These are phyloP conservation scores for Leccinum colubrinum DNA, from an alignment of 1,284 basidiomycete genomes.

Conservation along the genomic window DNA sequence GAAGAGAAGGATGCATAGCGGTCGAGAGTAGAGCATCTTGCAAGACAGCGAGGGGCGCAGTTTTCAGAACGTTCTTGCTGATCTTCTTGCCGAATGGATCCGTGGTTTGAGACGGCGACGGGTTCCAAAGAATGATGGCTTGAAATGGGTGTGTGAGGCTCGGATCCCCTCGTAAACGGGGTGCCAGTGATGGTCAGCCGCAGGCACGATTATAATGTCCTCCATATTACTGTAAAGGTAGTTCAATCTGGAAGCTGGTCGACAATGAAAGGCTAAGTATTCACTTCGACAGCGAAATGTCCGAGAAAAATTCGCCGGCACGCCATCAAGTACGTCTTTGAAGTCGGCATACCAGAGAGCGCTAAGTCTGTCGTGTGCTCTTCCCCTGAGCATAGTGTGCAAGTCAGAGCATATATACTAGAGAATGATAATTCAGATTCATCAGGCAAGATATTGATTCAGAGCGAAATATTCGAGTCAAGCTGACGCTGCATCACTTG, in stretches of 20 bases:
- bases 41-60: background rate
- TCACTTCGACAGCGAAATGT: background rate
- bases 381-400: background rate
- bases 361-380: background rate
- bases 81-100: background rate
- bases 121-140: background rate
- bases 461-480: background rate
- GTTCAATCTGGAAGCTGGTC: background rate
- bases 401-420: background rate
- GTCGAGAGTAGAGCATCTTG: conserved; percentile 19
- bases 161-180: background rate
- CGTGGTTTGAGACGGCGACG: background rate
- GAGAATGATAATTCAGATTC: background rate
- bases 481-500: background rate
- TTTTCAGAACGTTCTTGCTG: background rate
- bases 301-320: background rate
- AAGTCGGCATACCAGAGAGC: no score
- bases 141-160: background rate
- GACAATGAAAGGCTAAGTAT: background rate
- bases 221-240: background rate
- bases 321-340: background rate
- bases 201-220: conserved; percentile 4
- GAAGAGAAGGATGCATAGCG: conserved; percentile 14
- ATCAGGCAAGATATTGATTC: background rate
- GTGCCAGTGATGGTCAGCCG: conserved; percentile 5